Percentiles rank a stretch among this genome's conserved stretches.
These are phyloP conservation scores for Pythium coloratum DNA, from an alignment of 352 stramenopile species.

Conservation along the genomic window DNA sequence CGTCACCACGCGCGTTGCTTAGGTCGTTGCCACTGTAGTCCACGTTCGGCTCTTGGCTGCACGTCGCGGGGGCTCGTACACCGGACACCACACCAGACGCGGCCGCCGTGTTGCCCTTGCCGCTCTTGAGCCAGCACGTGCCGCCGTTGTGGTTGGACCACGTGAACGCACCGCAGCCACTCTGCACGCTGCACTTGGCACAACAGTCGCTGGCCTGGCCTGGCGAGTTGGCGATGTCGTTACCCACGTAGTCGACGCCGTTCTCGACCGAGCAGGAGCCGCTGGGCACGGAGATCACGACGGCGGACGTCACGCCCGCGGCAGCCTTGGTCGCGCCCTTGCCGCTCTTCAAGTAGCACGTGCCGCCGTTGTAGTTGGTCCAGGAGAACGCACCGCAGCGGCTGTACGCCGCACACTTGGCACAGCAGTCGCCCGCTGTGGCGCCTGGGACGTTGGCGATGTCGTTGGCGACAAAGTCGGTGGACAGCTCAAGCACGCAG, in stretches of 20 bases:
- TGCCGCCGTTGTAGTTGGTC: constrained; percentile 48
- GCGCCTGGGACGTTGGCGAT: not conserved
- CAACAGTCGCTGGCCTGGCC: constrained; percentile 22
- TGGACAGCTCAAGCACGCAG: not conserved
- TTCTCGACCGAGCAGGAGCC: constrained; percentile 12
- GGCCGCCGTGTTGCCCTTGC: constrained; percentile 15
- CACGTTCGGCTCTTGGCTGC: constrained; percentile 2
- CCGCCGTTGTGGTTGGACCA: constrained; percentile 28
- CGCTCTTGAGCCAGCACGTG: constrained; percentile 36
- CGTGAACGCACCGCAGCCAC: constrained; percentile 24
- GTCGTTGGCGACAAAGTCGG: not conserved
- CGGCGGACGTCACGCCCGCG: not conserved
- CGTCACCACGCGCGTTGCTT: not conserved
- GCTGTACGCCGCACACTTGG: not conserved
- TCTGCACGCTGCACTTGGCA: constrained; percentile 13
- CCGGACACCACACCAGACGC: not conserved
- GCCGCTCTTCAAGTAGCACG: constrained; percentile 42
- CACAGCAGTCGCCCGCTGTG: not conserved
- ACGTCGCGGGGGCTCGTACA: not conserved
- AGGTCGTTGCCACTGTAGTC: constrained; percentile 15
- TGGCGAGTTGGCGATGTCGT: constrained; percentile 26
- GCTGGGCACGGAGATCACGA: not conserved
- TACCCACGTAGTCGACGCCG: constrained; percentile 31
- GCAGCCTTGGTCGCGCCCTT: constrained; percentile 1
- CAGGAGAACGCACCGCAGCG: constrained; percentile 34